Evolutionary conservation across 495 filamentous ascomycete genomes (phyloP), one percentile per base, ranked within the genome.

Genomic region (Penicillium macrosclerotiorum): DNA sequence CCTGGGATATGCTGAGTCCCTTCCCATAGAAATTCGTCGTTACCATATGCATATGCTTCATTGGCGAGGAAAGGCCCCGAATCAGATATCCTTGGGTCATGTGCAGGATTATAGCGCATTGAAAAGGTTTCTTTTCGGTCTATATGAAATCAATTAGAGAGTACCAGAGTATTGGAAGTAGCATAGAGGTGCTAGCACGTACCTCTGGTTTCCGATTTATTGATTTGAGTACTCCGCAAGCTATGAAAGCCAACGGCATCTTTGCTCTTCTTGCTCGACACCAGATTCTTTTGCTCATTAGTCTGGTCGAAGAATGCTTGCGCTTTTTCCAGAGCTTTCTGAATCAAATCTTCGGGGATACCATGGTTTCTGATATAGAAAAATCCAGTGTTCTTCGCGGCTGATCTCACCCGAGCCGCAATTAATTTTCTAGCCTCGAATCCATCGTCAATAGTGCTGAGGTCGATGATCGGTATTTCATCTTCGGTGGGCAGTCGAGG

Each of bases 351-450:
- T 14, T 72, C 67, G 0, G 68, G 37, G 23, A 80, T 77, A 0
- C 77, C 75, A 55, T 80, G 76, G 26, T 79, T 78, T 53, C 67
- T 71, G 49, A 78, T 61, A 44, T 80, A 79, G 54, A 80, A 79
- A 57, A 80, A 79, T 0, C 76, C 77, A 0, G 63, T 76, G 33
- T 68, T 74, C 12, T 73, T 63, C 16, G 71, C 70, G 5, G 75
- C 75, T 3, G 47, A 52, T 47, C 57, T 63, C 32, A 80, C 63
- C 18, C 61, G 58, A 0, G 56, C 37, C 7, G 72, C 75, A 4
- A 79, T 52, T 22, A 33, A 39, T 45, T 70, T 67, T 0, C 71
- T 64, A 17, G 65, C 65, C 27, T 66, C 52, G 0, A 70, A 30
- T 16, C 62, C 51, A 1, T 63, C 65, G 46, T 72, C 64, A 31